A percentile compares a stretch with the other conserved stretches of the same genome.
Evolutionary conservation across 495 filamentous ascomycete species (phyloP).

Genomic region (Podospora bellae-mahoneyi): DNA sequence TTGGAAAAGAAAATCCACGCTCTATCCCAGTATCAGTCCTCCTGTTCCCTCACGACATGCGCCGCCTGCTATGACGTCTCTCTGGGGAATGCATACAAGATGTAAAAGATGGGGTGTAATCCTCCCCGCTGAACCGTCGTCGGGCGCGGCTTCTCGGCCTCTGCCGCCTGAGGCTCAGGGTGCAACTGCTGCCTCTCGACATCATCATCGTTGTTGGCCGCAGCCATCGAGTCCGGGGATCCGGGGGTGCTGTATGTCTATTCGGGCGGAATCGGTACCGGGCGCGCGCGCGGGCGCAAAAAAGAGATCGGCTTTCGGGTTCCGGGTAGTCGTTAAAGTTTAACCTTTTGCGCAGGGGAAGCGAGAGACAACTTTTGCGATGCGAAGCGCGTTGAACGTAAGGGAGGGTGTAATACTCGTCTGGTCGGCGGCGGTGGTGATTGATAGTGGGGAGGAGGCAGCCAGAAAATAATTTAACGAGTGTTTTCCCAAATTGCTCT

Average conservation of each 20-base stretch:
- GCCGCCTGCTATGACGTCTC: background rate
- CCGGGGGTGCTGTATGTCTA: background rate
- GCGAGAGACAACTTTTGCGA: conserved; percentile 3
- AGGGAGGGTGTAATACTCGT: background rate
- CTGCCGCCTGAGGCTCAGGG: background rate
- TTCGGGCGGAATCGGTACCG: background rate
- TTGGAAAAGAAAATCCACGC: conserved; percentile 88
- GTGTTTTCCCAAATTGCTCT: too few species aligned
- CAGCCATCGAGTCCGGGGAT: background rate
- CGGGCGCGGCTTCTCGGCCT: conserved; percentile 23
- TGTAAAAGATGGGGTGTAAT: conserved; percentile 25
- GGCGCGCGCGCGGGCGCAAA: background rate
- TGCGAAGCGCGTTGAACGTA: background rate
- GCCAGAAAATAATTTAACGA: too few species aligned
- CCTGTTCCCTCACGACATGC: background rate
- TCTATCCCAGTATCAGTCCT: conserved; percentile 39
- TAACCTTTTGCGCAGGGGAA: background rate
- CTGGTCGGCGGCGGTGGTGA: too few species aligned
- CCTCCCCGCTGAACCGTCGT: conserved; percentile 13
- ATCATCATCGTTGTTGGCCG: conserved; percentile 22
- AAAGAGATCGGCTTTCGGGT: background rate
- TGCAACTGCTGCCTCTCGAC: conserved; percentile 19
- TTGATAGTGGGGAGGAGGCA: too few species aligned
- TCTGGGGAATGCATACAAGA: conserved; percentile 15
- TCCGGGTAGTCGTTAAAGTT: background rate